Percentiles rank a stretch among this genome's conserved stretches.
Evolutionary conservation across 805 yeast genomes (phyloP).

Genomic region (Lachancea meyersii): DNA sequence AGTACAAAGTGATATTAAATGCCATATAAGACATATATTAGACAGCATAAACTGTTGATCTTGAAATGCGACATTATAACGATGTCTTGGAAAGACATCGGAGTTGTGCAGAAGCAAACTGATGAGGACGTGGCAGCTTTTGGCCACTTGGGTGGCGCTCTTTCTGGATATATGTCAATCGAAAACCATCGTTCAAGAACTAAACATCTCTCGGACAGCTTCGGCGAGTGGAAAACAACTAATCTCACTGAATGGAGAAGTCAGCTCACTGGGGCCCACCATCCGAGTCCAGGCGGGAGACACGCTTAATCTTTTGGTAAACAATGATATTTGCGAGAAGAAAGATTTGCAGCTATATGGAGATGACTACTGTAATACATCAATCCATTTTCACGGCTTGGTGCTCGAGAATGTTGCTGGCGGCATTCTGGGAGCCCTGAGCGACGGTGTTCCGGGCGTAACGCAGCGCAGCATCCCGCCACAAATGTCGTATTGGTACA

Average conservation of each 20-base stretch:
- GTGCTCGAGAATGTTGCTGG: conserved; percentile 38
- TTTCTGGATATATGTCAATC: neutral
- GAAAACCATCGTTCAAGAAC: conserved; percentile 11
- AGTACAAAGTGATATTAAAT: neutral
- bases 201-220: conserved; percentile 14
- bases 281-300: conserved; percentile 23
- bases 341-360: neutral
- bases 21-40: neutral
- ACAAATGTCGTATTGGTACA: conserved; percentile 49
- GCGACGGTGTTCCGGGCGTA: conserved; percentile 39
- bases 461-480: conserved; percentile 70
- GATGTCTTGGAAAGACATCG: neutral
- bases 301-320: conserved; percentile 15
- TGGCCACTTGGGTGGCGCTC: neutral
- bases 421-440: conserved; percentile 40
- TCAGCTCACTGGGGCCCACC: conserved; percentile 21
- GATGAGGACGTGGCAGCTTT: neutral
- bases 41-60: no score
- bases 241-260: conserved; percentile 20
- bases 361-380: conserved; percentile 20
- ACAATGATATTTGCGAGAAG: conserved; percentile 17
- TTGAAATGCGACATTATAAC: neutral
- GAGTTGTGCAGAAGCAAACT: neutral
- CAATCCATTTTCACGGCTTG: conserved; percentile 51
- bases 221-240: conserved; percentile 12